These are phyloP conservation scores for Aspergillus alliaceus DNA, from an alignment of 2,329 filamentous ascomycete genomes.

Conservation along the genomic window DNA sequence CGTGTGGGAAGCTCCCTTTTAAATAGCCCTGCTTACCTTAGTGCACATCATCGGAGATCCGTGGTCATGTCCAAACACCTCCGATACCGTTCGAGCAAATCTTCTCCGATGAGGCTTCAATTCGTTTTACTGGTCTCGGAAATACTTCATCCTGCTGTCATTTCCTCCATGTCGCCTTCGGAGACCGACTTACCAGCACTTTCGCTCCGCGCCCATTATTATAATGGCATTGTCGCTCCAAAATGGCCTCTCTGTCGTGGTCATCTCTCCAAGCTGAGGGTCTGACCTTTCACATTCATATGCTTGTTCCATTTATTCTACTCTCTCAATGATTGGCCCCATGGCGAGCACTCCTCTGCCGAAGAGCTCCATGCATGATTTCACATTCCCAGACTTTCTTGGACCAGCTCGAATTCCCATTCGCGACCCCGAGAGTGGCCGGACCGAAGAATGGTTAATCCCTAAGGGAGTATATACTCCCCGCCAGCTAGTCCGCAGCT, in stretches of 20 bases:
- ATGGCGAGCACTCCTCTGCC: not conserved
- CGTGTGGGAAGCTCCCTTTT: not conserved
- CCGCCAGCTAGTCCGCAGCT: conserved; percentile 18
- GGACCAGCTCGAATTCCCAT: too few species aligned
- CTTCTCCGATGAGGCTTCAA: not conserved
- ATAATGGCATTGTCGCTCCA: not conserved
- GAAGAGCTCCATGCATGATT: not conserved
- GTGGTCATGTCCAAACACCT: not conserved
- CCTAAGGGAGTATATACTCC: conserved; percentile 13
- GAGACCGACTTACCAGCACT: not conserved
- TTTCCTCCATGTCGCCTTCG: not conserved
- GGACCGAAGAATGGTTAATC: not conserved
- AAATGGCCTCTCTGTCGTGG: not conserved
- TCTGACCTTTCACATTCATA: too few species aligned
- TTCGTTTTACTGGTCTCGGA: not conserved
- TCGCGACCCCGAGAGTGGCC: not conserved
- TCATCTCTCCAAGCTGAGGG: not conserved
- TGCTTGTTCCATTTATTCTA: too few species aligned
- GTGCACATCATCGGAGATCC: not conserved
- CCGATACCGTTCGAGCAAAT: not conserved
- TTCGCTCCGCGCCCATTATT: not conserved
- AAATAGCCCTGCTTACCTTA: too few species aligned
- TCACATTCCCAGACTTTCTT: too few species aligned
- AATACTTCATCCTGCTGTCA: not conserved
- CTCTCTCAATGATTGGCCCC: not conserved